Percentiles rank a stretch among this genome's conserved stretches.
Conservation (phyloP, 1,284 basidiomycete genomes). For the Singerocomus inundabilis region DNA sequence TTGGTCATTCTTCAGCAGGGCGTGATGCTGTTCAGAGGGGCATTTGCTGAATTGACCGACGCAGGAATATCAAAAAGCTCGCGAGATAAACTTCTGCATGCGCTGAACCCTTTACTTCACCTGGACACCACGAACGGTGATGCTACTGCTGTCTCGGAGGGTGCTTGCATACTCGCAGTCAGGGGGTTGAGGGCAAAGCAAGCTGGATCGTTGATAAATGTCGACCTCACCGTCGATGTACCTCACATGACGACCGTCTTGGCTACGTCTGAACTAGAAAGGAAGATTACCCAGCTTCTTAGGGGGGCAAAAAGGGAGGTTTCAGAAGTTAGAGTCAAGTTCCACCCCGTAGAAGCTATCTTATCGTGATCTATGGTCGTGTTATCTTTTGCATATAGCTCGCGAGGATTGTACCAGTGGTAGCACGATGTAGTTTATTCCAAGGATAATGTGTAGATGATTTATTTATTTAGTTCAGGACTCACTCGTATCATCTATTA, state of each 20-base stretch:
- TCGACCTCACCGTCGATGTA: constrained; percentile 74
- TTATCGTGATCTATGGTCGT: constrained; percentile 6
- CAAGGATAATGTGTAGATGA: not conserved
- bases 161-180: constrained; percentile 47
- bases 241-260: constrained; percentile 56
- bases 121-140: constrained; percentile 17
- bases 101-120: constrained; percentile 55
- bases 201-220: constrained; percentile 72
- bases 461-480: too few species aligned
- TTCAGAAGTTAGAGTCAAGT: constrained; percentile 77
- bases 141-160: not conserved
- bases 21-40: constrained; percentile 65
- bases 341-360: constrained; percentile 45
- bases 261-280: constrained; percentile 60
- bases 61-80: constrained; percentile 70
- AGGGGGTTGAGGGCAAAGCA: constrained; percentile 73
- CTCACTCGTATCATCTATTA: too few species aligned
- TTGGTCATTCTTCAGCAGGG: constrained; percentile 88
- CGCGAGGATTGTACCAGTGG: not conserved
- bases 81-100: constrained; percentile 48
- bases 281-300: constrained; percentile 58
- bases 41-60: constrained; percentile 85
- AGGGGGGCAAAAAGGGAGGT: constrained; percentile 67
- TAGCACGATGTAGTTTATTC: not conserved
- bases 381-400: not conserved